Conservation (phyloP, 2,329 filamentous ascomycete species). For the Hymenotorrendiella dingleyae region DNA sequence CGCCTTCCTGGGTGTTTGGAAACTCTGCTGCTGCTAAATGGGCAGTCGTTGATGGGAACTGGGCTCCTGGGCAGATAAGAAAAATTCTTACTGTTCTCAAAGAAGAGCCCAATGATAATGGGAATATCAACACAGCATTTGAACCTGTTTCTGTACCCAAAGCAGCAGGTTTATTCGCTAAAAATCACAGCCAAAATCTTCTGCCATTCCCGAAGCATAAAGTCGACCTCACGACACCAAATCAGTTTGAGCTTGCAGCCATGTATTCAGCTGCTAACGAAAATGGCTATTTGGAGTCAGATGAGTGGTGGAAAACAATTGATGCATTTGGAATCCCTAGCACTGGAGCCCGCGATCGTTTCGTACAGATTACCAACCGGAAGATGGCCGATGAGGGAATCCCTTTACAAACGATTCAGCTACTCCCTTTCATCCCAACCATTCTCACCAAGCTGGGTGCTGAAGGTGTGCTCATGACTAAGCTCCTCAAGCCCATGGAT, state of each 20-base stretch:
- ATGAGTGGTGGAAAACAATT: slow-evolving; percentile 73
- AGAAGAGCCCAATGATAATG: slow-evolving; percentile 33
- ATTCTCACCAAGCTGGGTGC: slow-evolving; percentile 79
- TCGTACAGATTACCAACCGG: slow-evolving; percentile 60
- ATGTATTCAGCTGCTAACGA: slow-evolving; percentile 69
- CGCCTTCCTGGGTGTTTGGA: slow-evolving; percentile 24
- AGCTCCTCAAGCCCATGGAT: slow-evolving; percentile 63
- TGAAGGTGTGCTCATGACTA: slow-evolving; percentile 57
- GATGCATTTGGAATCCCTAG: slow-evolving; percentile 71
- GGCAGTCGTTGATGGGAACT: slow-evolving; percentile 84
- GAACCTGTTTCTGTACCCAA: slow-evolving; percentile 88
- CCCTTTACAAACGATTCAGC: slow-evolving; percentile 74
- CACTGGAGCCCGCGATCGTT: slow-evolving; percentile 62
- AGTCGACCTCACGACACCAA: slow-evolving; percentile 76
- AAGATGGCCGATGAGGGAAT: slow-evolving; percentile 73
- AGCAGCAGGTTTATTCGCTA: slow-evolving; percentile 57
- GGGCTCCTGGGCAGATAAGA: slow-evolving; percentile 60
- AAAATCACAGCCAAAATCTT: slow-evolving; percentile 7
- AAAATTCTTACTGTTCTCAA: slow-evolving; percentile 62
- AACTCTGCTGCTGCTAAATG: slow-evolving; percentile 44
- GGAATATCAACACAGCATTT: slow-evolving; percentile 53
- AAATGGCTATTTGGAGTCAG: slow-evolving; percentile 60
- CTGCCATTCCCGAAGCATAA: slow-evolving; percentile 51
- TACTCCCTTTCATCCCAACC: slow-evolving; percentile 82
- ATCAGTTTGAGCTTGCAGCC: slow-evolving; percentile 70